Base-by-base conservation (phyloP, 1,284 basidiomycete genomes). In the Coniferiporia sulphurascens region DNA sequence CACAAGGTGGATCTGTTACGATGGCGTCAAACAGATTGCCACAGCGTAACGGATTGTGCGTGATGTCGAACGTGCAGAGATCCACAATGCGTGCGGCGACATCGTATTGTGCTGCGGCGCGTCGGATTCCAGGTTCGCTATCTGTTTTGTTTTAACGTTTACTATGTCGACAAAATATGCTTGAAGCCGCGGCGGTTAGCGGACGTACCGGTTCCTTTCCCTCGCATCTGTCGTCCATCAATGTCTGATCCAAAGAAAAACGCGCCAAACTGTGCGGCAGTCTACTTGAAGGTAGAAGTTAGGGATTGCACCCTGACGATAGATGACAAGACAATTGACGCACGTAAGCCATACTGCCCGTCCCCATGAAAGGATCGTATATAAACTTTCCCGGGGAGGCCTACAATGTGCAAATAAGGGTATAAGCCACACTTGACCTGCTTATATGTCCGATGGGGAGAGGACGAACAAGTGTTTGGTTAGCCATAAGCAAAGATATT, bases 311-410 rank as follows among this genome's bases (percentile, higher is more conserved):
- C 45, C 3, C 15, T 27, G 21, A 46, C 57, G 17, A 17, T 8
- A 46, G 44, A 9, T 3, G 44, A 4, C 12, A 9, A 46, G 15
- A 9, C n/a, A 46, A 21, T 17, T 19, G 27, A 72, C 81, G 62
- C 61, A 91, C 88, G 72, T 98, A 95, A 34, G 95, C 86, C 86
- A 98, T 92, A 64, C 95, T 97, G 5, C 97, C 97, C 0, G 97
- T 99, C 0, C 97, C 97, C 52, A 91, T 86, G 71, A 99, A 99
- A 0, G 97, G 97, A 70, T 99, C 97, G 67, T 98, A 98, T 17
- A 98, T 79, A 35, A 98, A 72, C 72, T 92, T 96, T 43, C 94
- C 94, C 1, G 92, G 86, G 2, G 86, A 81, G 0, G 95, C 89
- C 91, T 95, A 58, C 13, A 32, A 43, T 43, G 27, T 27, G 27